phyloP scores from a whole-genome alignment of 257 asterid species.

The Solanum arcanum region DNA sequence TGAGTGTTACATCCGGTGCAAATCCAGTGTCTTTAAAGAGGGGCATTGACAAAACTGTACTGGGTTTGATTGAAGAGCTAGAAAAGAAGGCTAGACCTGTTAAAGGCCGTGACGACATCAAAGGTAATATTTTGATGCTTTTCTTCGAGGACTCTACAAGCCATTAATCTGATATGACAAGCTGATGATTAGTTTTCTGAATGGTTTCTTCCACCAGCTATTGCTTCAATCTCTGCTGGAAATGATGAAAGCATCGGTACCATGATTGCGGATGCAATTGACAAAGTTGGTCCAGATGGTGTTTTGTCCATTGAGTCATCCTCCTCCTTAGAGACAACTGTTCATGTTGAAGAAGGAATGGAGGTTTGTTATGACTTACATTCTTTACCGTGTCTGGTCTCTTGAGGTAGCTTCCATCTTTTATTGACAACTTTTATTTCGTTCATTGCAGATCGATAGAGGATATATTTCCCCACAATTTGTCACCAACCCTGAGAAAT shows the following conservation, averaged over 20 bases:
- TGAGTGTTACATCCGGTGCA: conserved; percentile 95
- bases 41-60: conserved; percentile 90
- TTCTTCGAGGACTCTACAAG: not conserved
- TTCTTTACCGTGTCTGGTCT: not conserved
- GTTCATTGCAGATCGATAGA: conserved; percentile 64
- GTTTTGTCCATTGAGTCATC: conserved; percentile 96
- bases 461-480: conserved; percentile 95
- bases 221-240: conserved; percentile 88
- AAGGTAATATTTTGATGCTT: conserved; percentile 33
- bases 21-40: conserved; percentile 85
- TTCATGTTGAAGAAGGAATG: conserved; percentile 98
- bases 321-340: conserved; percentile 89
- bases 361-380: conserved; percentile 42
- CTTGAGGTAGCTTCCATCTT: not conserved
- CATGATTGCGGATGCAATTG: conserved; percentile 95
- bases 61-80: conserved; percentile 62
- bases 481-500: conserved; percentile 83
- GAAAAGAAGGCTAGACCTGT: conserved; percentile 88
- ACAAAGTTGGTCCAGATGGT: conserved; percentile 98
- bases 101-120: conserved; percentile 86
- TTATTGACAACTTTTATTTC: not conserved
- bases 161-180: not conserved
- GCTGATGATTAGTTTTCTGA: not conserved
- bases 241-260: conserved; percentile 76
- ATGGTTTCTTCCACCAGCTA: conserved; percentile 33